Evolutionary conservation across 305 asterid species (phyloP).

Genomic region (Withania somnifera): DNA sequence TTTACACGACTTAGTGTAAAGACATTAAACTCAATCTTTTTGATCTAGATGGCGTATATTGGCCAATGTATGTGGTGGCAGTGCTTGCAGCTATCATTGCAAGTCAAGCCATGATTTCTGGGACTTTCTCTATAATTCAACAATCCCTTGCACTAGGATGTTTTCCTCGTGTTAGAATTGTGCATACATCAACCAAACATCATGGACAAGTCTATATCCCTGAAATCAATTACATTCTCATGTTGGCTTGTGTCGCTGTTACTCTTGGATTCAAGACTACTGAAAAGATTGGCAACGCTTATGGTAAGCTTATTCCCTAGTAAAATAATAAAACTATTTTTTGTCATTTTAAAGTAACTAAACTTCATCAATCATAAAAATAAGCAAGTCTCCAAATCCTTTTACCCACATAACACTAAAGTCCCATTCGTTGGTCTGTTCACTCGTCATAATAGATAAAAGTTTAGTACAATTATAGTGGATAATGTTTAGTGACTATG

Average conservation of each 20-base stretch:
- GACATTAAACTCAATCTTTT: neutral
- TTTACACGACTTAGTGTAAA: neutral
- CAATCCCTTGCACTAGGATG: conserved; percentile 70
- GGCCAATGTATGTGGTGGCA: conserved; percentile 75
- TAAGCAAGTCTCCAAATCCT: neutral
- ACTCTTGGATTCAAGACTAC: conserved; percentile 41
- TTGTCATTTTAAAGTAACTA: neutral
- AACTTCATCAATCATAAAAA: neutral
- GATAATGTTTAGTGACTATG: neutral
- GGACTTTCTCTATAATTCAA: conserved; percentile 48
- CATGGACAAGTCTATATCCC: conserved; percentile 64
- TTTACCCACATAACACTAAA: neutral
- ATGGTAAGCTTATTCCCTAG: conserved; percentile 24
- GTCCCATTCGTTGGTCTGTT: neutral
- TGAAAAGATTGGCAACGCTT: conserved; percentile 52
- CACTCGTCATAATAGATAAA: neutral
- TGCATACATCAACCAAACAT: conserved; percentile 48
- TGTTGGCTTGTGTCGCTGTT: conserved; percentile 52
- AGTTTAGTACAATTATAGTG: neutral
- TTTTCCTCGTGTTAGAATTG: conserved; percentile 61
- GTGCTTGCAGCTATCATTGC: conserved; percentile 52
- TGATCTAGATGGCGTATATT: conserved; percentile 29
- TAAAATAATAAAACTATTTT: neutral
- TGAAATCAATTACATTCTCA: conserved; percentile 49
- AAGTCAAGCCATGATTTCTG: conserved; percentile 70